Conservation (phyloP, 495 filamentous ascomycete genomes). For the Hypoxylon crocopeplum region DNA sequence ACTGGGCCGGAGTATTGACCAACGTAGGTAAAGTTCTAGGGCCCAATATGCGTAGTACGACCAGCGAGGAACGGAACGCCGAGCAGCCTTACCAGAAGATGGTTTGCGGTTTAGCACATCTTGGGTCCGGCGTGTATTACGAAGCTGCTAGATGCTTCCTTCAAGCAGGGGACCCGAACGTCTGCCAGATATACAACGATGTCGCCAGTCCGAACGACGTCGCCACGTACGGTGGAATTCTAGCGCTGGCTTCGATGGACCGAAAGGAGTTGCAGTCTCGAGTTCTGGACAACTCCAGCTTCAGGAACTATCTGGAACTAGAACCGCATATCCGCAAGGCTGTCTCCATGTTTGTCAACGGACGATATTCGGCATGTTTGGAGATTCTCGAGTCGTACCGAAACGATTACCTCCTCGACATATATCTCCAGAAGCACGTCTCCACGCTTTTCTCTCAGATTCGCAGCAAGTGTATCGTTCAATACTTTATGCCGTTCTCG, state of each 20-base stretch:
- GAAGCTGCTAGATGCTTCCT: conserved; percentile 81
- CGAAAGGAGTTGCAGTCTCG: conserved; percentile 72
- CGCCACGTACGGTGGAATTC: conserved; percentile 88
- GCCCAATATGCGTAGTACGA: conserved; percentile 47
- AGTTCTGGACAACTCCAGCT: conserved; percentile 79
- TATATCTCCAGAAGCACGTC: conserved; percentile 82
- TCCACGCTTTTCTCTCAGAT: conserved; percentile 72
- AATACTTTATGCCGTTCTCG: conserved; percentile 85
- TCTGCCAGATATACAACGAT: conserved; percentile 69
- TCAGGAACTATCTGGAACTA: conserved; percentile 87
- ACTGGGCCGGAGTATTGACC: conserved; percentile 62
- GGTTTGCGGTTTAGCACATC: conserved; percentile 71
- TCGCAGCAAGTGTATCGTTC: conserved; percentile 87
- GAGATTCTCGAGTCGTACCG: conserved; percentile 80
- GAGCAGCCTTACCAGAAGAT: conserved; percentile 70
- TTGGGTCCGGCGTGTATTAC: conserved; percentile 68
- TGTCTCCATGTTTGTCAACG: conserved; percentile 83
- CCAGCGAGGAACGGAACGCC: conserved; percentile 64
- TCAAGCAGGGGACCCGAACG: conserved; percentile 54
- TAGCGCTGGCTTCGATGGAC: conserved; percentile 89
- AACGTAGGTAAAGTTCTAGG: conserved; percentile 72
- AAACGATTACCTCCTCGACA: conserved; percentile 85
- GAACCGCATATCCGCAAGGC: conserved; percentile 95
- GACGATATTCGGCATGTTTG: conserved; percentile 85
- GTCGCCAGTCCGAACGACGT: conserved; percentile 85